Evolutionary conservation across 2,329 filamentous ascomycete species (phyloP).

Genomic region (Dothistroma septosporum): DNA sequence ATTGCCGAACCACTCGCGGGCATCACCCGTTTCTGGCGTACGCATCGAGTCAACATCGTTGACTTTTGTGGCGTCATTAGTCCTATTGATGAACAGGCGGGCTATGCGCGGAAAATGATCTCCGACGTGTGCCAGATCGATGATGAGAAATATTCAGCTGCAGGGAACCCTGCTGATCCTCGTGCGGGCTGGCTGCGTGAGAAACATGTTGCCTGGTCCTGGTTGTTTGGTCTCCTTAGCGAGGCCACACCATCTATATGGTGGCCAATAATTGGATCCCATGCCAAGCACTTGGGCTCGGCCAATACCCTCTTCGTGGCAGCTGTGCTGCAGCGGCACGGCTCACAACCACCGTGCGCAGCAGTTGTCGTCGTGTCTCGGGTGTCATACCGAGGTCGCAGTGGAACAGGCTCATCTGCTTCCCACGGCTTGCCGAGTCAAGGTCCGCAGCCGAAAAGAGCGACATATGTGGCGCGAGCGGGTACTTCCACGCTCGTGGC

Average conservation of each 20-base stretch:
- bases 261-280: neutral
- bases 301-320: neutral
- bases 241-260: neutral
- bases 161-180: neutral
- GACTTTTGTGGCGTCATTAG: neutral
- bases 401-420: neutral
- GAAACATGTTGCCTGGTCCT: neutral
- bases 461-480: neutral
- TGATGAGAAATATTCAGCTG: neutral
- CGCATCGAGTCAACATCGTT: neutral
- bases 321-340: neutral
- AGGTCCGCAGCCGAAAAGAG: neutral
- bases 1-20: neutral
- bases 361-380: constrained; percentile 1
- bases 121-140: neutral
- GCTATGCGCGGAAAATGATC: neutral
- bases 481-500: neutral
- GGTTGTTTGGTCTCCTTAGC: neutral
- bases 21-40: neutral
- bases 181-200: neutral
- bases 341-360: neutral
- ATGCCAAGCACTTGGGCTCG: neutral
- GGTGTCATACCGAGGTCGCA: neutral
- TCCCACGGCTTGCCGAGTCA: constrained; percentile 9
- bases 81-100: neutral